Evolutionary conservation across 176 grass and related monocot species (phyloP).

Genomic region (Chrysopogon serrulatus): DNA sequence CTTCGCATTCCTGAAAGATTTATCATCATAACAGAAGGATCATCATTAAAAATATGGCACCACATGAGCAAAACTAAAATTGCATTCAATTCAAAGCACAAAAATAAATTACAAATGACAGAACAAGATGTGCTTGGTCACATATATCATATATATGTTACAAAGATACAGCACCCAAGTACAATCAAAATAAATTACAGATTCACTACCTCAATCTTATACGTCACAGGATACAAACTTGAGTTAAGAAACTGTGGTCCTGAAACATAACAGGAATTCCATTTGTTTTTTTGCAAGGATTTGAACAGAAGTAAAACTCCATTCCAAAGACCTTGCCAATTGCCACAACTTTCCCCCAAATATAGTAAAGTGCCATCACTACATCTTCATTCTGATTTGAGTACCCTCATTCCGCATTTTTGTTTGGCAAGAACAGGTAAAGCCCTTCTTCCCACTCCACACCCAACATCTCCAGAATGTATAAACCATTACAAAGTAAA

Average conservation of each 20-base stretch:
- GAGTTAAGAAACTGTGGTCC: neutral
- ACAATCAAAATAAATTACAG: neutral
- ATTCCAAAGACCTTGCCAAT: neutral
- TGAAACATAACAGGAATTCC: neutral
- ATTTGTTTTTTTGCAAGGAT: neutral
- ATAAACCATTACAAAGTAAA: neutral
- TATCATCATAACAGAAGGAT: conserved; percentile 17
- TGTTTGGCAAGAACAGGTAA: neutral
- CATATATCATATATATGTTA: neutral
- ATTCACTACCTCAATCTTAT: neutral
- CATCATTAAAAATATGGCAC: neutral
- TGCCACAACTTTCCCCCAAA: neutral
- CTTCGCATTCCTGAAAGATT: conserved; percentile 79
- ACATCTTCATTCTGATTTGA: neutral
- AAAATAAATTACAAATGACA: neutral
- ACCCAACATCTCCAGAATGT: neutral
- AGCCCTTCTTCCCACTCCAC: neutral
- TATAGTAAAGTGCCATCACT: neutral
- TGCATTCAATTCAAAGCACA: neutral
- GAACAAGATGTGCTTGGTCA: neutral
- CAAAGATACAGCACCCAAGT: neutral
- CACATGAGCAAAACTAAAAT: neutral
- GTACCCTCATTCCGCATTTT: neutral
- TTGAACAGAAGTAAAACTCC: neutral
- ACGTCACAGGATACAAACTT: neutral